These are phyloP conservation scores for Fusarium fujikuroi DNA, from an alignment of 2,329 filamentous ascomycete species.

Conservation along the genomic window DNA sequence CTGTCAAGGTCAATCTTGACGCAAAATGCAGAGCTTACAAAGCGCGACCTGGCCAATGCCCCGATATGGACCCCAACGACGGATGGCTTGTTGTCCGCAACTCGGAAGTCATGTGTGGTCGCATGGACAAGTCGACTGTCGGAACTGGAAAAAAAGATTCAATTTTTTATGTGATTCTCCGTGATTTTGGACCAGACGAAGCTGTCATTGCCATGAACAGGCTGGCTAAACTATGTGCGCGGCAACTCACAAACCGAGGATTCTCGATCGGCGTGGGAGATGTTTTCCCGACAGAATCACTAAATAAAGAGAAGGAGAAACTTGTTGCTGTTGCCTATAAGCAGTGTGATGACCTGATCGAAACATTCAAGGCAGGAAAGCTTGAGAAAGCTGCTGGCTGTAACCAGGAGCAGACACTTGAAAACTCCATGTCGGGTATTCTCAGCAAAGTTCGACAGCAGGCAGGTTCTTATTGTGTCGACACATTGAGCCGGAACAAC, in stretches of 20 bases:
- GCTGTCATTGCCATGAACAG: slow-evolving; percentile 94
- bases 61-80: slow-evolving; percentile 86
- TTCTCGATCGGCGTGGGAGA: slow-evolving; percentile 98
- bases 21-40: slow-evolving; percentile 89
- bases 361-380: slow-evolving; percentile 80
- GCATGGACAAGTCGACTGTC: slow-evolving; percentile 98
- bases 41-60: slow-evolving; percentile 64
- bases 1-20: slow-evolving; percentile 89
- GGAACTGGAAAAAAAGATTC: slow-evolving; percentile 98
- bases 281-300: slow-evolving; percentile 81
- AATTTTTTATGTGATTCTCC: slow-evolving; percentile 94
- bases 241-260: slow-evolving; percentile 87
- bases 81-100: slow-evolving; percentile 93
- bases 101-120: slow-evolving; percentile 96
- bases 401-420: slow-evolving; percentile 90
- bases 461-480: slow-evolving; percentile 90
- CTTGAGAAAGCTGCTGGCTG: slow-evolving; percentile 89
- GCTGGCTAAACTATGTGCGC: slow-evolving; percentile 87
- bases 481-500: slow-evolving; percentile 89
- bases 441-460: slow-evolving; percentile 91
- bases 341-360: slow-evolving; percentile 85
- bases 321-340: slow-evolving; percentile 83
- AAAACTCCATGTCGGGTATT: slow-evolving; percentile 90
- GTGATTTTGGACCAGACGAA: slow-evolving; percentile 91
- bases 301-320: slow-evolving; percentile 77